Percentiles rank a stretch among this genome's conserved stretches.
phyloP scores from a whole-genome alignment of 176 grass and related monocot species.

The Dendrocalamus sinicus region DNA sequence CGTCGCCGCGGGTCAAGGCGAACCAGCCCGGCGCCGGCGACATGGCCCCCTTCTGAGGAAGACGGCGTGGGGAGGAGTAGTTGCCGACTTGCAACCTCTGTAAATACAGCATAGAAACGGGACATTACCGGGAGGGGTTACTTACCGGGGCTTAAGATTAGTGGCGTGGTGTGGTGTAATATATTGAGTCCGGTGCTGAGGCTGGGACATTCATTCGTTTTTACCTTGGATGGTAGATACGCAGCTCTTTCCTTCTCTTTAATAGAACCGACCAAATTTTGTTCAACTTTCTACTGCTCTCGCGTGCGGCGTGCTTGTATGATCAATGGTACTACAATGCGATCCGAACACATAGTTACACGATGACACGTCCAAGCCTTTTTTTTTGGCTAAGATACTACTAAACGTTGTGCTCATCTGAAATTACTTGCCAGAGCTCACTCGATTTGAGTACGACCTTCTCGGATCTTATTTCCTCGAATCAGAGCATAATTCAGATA shows the following conservation, averaged over 20 bases:
- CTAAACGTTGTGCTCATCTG: no score
- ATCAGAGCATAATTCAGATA: not conserved
- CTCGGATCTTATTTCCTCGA: not conserved
- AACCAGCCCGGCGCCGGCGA: conserved; percentile 33
- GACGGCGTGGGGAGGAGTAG: not conserved
- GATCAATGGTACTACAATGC: not conserved
- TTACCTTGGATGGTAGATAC: conserved; percentile 2
- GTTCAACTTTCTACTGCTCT: not conserved
- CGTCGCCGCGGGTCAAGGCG: conserved; percentile 37
- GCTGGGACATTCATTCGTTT: conserved; percentile 49
- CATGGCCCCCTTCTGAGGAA: conserved; percentile 42
- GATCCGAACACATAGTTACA: not conserved
- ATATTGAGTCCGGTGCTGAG: not conserved
- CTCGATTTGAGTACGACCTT: not conserved
- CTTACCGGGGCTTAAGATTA: not conserved
- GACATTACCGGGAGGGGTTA: not conserved
- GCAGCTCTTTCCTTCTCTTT: conserved; percentile 10
- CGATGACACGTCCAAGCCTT: no score
- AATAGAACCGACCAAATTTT: conserved; percentile 46
- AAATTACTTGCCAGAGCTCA: not conserved
- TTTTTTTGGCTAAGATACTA: no score
- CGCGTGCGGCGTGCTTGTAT: not conserved
- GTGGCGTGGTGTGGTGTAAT: not conserved
- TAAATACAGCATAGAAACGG: conserved; percentile 49
- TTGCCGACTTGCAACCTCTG: not conserved